Conservation (phyloP, 2,329 filamentous ascomycete genomes). For the Magnaporthales sp. region DNA sequence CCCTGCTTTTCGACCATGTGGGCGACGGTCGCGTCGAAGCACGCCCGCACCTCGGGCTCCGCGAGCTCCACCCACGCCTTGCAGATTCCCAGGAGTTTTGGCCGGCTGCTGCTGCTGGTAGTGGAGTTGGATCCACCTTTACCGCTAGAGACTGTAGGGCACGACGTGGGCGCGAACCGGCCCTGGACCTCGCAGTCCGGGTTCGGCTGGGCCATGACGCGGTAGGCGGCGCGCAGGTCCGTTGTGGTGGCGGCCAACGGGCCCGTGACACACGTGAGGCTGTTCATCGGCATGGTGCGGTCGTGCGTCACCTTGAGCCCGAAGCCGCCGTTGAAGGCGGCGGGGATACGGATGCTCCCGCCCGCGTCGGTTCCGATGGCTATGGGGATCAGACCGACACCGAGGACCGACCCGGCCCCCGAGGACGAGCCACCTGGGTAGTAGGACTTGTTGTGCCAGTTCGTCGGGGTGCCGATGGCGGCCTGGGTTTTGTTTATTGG, state of each 20-base stretch:
- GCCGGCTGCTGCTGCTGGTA: slow-evolving; percentile 16
- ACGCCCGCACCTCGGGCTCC: slow-evolving; percentile 50
- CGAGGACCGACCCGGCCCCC: slow-evolving; percentile 63
- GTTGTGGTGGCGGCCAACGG: slow-evolving; percentile 69
- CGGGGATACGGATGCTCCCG: slow-evolving; percentile 66
- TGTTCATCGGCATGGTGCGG: slow-evolving; percentile 50
- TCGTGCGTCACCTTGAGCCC: slow-evolving; percentile 74
- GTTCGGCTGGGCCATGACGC: slow-evolving; percentile 67
- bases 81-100: slow-evolving; percentile 63
- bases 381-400: slow-evolving; percentile 65
- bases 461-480: slow-evolving; percentile 63
- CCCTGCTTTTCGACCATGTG: slow-evolving; percentile 42
- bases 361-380: slow-evolving; percentile 65
- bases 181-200: slow-evolving; percentile 50
- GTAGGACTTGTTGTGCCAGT: slow-evolving; percentile 68
- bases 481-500: slow-evolving; percentile 30
- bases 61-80: slow-evolving; percentile 58
- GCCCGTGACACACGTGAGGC: slow-evolving; percentile 54
- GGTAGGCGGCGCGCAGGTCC: slow-evolving; percentile 77
- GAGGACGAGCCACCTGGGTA: slow-evolving; percentile 78
- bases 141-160: slow-evolving; percentile 20
- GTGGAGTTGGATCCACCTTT: no score
- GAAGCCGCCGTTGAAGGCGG: slow-evolving; percentile 69
- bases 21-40: slow-evolving; percentile 54
- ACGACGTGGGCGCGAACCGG: slow-evolving; percentile 51